Evolutionary conservation across 768 basidiomycete genomes (phyloP), one percentile per base, ranked within the genome.

Genomic region (Strobilomyces echinocephalus): DNA sequence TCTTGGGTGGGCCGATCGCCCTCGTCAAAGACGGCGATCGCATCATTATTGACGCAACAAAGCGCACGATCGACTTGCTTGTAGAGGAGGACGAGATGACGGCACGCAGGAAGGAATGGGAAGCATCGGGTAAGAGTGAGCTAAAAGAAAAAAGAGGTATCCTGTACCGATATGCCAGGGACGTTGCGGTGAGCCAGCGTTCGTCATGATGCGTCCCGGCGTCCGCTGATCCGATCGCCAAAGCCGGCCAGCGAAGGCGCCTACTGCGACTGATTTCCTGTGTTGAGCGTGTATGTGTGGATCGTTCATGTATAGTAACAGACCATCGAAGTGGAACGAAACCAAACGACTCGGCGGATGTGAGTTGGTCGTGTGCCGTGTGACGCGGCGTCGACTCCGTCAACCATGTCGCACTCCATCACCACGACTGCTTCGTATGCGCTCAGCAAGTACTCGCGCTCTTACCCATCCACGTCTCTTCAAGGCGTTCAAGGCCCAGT

Each of bases 181-280:
- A 92, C 67, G 91, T 92, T 48, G 87, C 86, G 50, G 91, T 91
- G 64, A 79, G 89, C n/a, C 75, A 24, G n/a, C 50, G 42, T 59
- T 45, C n/a, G 31, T 30, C 30, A 30, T 9, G 30, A 30, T 48
- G 20, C 46, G 26, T 53, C 30, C 49, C 45, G n/a, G n/a, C n/a
- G 20, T 12, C 35, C 34, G 26, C 50, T 57, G 46, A 62, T 52
- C 28, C 21, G 41, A 36, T 58, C 48, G 33, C 54, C 35, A 24
- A 60, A 92, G 91, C 86, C 90, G 52, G 91, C 91, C 44, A 90
- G 78, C 63, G 72, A 83, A 47, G 91, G 91, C 24, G 91, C 89
- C 20, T 91, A 88, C 71, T 87, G 84, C 62, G 91, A 93, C 69
- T 92, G 62, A 79, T 57, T 33, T 10, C 26, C 38, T 26, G 21